phyloP scores from a whole-genome alignment of 2,329 filamentous ascomycete genomes.

The Myriosclerotinia scirpicola region DNA sequence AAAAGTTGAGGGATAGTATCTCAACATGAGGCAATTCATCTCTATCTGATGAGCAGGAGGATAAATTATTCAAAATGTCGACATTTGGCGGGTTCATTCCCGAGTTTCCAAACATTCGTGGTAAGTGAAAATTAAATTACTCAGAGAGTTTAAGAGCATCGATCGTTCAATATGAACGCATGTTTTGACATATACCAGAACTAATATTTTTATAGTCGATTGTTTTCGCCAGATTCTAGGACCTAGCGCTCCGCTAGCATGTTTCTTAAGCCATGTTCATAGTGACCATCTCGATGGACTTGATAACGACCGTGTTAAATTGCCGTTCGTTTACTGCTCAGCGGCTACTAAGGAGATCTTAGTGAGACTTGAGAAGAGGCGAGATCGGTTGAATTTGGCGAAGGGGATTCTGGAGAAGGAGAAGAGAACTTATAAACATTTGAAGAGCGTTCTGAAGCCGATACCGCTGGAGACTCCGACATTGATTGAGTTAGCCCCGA shows the following conservation, averaged over 20 bases:
- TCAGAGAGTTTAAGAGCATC: background rate
- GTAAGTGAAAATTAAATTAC: slow-evolving; percentile 43
- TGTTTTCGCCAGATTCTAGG: slow-evolving; percentile 66
- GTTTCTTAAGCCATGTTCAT: slow-evolving; percentile 90
- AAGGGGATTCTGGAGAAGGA: slow-evolving; percentile 74
- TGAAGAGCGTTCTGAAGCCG: slow-evolving; percentile 73
- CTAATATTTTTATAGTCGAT: slow-evolving; percentile 59
- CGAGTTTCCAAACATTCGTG: slow-evolving; percentile 79
- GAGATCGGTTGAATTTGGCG: slow-evolving; percentile 78
- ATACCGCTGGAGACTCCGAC: slow-evolving; percentile 81
- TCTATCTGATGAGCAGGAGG: background rate
- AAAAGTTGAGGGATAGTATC: too few relatives aligned
- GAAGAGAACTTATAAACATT: slow-evolving; percentile 73
- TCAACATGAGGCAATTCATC: background rate
- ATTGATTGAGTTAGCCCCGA: slow-evolving; percentile 69
- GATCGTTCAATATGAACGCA: background rate
- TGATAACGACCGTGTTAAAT: slow-evolving; percentile 66
- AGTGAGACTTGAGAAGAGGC: slow-evolving; percentile 74
- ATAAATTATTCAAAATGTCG: slow-evolving; percentile 56
- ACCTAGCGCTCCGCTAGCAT: slow-evolving; percentile 67
- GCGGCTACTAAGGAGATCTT: slow-evolving; percentile 79
- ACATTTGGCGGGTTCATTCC: slow-evolving; percentile 70
- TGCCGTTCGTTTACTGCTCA: slow-evolving; percentile 90
- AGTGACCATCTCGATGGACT: slow-evolving; percentile 79
- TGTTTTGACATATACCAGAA: background rate